Evolutionary conservation across 164 flowering plant genomes (phyloP).

Genomic region (Litsea cubeba): DNA sequence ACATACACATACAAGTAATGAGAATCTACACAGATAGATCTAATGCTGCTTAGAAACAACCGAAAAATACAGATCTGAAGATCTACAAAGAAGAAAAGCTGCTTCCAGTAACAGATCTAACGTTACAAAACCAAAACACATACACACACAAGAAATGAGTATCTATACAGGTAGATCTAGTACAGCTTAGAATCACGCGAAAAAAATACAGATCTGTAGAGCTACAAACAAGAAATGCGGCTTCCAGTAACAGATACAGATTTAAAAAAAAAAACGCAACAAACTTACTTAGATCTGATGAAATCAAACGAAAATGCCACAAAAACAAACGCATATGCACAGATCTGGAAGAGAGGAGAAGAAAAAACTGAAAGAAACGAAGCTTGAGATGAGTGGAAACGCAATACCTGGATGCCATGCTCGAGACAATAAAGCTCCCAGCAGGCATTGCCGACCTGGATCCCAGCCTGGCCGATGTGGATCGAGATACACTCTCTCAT

Average conservation of each 20-base stretch:
- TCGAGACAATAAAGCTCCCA: conserved; percentile 50
- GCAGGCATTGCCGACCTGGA: conserved; percentile 47
- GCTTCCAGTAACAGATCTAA: neutral
- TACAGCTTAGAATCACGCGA: neutral
- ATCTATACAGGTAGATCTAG: neutral
- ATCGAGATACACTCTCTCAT: conserved; percentile 61
- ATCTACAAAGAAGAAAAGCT: too few species aligned
- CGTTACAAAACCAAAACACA: neutral
- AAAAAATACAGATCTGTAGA: neutral
- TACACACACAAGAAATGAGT: neutral
- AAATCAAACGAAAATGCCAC: neutral
- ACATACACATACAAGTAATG: too few species aligned
- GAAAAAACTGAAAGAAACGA: neutral
- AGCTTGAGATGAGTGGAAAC: neutral
- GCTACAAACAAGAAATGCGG: neutral
- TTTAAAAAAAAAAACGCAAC: neutral
- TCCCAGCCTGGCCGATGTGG: conserved; percentile 57
- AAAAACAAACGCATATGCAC: neutral
- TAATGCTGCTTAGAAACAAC: neutral
- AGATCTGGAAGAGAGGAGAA: neutral
- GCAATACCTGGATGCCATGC: conserved; percentile 44
- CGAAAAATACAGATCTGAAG: neutral
- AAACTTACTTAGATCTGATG: neutral
- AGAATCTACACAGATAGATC: neutral
- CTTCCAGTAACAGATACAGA: neutral